phyloP scores from a whole-genome alignment of 305 asterid genomes.

The Ajuga reptans region DNA sequence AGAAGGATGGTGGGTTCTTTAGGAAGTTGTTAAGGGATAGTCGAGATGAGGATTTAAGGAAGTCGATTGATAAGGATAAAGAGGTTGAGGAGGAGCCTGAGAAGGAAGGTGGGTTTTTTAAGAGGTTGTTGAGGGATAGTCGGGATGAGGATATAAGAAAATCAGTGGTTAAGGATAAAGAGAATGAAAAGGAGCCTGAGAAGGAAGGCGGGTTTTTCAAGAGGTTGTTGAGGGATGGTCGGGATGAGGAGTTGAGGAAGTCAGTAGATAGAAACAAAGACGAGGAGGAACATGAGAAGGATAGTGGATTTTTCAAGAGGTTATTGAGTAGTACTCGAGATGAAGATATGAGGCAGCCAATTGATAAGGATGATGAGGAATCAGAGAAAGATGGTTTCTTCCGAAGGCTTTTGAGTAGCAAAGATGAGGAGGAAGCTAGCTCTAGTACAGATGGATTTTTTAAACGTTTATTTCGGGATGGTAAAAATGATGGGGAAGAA shows the following conservation, averaged over 20 bases:
- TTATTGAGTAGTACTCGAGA: conserved; percentile 56
- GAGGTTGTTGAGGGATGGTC: conserved; percentile 63
- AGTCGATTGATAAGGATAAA: conserved; percentile 47
- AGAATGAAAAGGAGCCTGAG: conserved; percentile 50
- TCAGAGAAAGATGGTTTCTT: conserved; percentile 52
- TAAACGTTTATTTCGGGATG: conserved; percentile 66
- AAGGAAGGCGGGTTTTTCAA: conserved; percentile 54
- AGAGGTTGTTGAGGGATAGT: conserved; percentile 60
- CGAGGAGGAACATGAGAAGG: conserved; percentile 61
- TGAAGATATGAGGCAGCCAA: conserved; percentile 47
- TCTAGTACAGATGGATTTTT: conserved; percentile 61
- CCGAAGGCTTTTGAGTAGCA: conserved; percentile 38
- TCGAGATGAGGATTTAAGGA: conserved; percentile 55
- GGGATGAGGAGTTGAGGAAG: conserved; percentile 60
- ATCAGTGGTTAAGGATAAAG: conserved; percentile 39
- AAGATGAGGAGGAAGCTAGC: conserved; percentile 47
- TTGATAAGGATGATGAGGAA: conserved; percentile 46
- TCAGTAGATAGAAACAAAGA: conserved; percentile 49
- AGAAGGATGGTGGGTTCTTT: conserved; percentile 67
- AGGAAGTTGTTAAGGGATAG: conserved; percentile 67
- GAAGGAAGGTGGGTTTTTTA: conserved; percentile 72
- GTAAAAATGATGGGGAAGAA: conserved; percentile 56
- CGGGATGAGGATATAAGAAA: conserved; percentile 59
- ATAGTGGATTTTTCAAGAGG: conserved; percentile 63
- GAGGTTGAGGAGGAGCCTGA: conserved; percentile 49